Base-by-base conservation (phyloP, 352 stramenopile species). In the Globisporangium acanthophoron region DNA sequence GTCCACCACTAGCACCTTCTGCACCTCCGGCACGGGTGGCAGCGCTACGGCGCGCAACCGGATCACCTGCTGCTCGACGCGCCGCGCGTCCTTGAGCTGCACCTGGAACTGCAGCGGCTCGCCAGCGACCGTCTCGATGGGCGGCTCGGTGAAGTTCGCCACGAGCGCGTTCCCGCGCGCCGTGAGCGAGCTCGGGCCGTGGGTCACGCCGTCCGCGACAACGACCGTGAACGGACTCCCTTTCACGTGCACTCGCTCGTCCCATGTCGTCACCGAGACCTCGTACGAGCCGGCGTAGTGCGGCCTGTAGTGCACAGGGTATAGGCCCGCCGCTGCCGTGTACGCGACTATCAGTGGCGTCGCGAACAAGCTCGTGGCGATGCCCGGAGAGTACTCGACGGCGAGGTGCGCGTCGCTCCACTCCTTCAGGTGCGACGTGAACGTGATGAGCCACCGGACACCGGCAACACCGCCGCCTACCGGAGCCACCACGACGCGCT, bases 261-360 rank as follows among this genome's bases (percentile, higher is more conserved):
- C 85, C 37, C 67, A 70, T 5, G 81, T 76, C 3, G 73, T 97
- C 51, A 98, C 73, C n/a, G 67, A 80, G 45, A 98, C 68, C 4
- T 83, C 80, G 68, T 98, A 98, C 15, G 62, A 67, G 9, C 96
- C 96, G 6, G 80, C 91, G 46, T 96, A 85, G 59, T 93, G 94
- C 6, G 94, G 73, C 5, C 77, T 98, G 62, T 98, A 99, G 18
- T 69, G 64, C 24, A 98, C 79, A 0, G 90, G 95, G 69, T 99
- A 99, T 4, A 90, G 59, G 0, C 96, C 94, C 45, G 49, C 59
- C 0, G 59, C 71, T 8, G 92, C 78, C 0, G 60, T 57, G 49
- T 85, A 86, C 0, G 60, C 65, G 7, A 95, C 69, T 12, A 40
- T 66, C 9, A 95, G 54, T 0, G 81, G 76, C 1, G 59, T 77